Base-by-base conservation (phyloP, 2,329 filamentous ascomycete genomes). In the Hymenoscyphus infarciens region DNA sequence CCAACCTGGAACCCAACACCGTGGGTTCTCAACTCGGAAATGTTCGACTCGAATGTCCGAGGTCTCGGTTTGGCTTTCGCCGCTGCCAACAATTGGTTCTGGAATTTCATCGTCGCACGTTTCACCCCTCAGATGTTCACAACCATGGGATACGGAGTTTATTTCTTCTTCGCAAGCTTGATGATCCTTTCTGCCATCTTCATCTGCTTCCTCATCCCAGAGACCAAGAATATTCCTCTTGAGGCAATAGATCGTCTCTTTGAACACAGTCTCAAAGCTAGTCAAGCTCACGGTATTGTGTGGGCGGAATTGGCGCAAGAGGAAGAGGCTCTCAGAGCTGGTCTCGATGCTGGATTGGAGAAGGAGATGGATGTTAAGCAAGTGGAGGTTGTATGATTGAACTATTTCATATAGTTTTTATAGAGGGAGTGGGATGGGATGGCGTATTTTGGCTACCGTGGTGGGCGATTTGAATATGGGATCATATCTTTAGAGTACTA, bases 11-110 rank as follows among this genome's bases (percentile, higher is more conserved):
- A 90, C 71, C 87, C 87, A 1, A 89, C 87, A 0, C 89, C 88
- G 0, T 92, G 89, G 89, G 87, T 92, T 25, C 77, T 90, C 71
- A 90, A 90, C 78, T 82, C 82, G 0, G 88, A 92, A 74, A 91
- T 92, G 80, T 92, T 91, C 74, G 84, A 88, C 69, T 83, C 86
- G 66, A 88, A 87, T 75, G 85, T 86, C 16, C 82, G 87, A 59
- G 84, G 86, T 0, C 80, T 92, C 0, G 89, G 88, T 1, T 89
- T 92, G 72, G 88, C 89, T 10, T 88, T 82, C 42, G 89, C 89
- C 0, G 84, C 88, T 0, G 85, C 85, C 2, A 88, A 83, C 75
- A 90, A 91, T 75, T 91, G 88, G 88, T 74, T 75, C 66, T 74
- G 78, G 77, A 90, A 90, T 74, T 90, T 90, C 73, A 80, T 90